Base-by-base conservation (phyloP, 257 asterid species). In the Galeopsis tetrahit region DNA sequence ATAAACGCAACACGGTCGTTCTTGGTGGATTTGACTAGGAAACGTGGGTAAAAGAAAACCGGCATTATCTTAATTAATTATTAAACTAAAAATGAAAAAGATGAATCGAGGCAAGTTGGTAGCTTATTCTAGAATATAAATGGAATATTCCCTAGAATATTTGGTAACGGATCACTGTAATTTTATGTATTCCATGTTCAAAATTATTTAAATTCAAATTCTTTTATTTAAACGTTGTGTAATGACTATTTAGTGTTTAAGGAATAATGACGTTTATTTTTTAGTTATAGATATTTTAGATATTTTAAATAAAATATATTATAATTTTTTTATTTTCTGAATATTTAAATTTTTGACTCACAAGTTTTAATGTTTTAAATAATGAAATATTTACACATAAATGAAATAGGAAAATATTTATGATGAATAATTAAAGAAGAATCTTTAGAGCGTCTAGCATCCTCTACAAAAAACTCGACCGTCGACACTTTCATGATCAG, bases 121-220 rank as follows among this genome's bases (percentile, higher is more conserved):
- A 4, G 42, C 70, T 70, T 75, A 48, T 71, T 75, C 74, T 66
- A 49, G 68, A 78, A 63, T 32, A 13, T 39, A 14, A 6, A 68
- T 4, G 60, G 82, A 70, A 75, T 79, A 79, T 79, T 56, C 77
- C 13, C 7, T 32, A 63, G 83, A 59, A 79, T 75, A 78, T 73
- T 40, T 32, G n/a, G 28, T 35, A 60, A 8, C 51, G 7, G 1
- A 38, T 5, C 1, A 38, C 1, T 38, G 43, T 5, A 38, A 38
- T 38, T 38, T 38, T 38, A 38, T 6, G 43, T 38, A 6, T 38
- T 38, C 43, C 43, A 5, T 38, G 43, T 38, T 38, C 8, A 2
- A 1, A 5, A 38, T 38, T 38, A 38, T 38, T 38, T 38, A 21
- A 21, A 21, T 21, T 21, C 28, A 21, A 21, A 21, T 21, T 21